Conservation (phyloP, 163 green algal genomes). For the Chloroidium sp. region DNA sequence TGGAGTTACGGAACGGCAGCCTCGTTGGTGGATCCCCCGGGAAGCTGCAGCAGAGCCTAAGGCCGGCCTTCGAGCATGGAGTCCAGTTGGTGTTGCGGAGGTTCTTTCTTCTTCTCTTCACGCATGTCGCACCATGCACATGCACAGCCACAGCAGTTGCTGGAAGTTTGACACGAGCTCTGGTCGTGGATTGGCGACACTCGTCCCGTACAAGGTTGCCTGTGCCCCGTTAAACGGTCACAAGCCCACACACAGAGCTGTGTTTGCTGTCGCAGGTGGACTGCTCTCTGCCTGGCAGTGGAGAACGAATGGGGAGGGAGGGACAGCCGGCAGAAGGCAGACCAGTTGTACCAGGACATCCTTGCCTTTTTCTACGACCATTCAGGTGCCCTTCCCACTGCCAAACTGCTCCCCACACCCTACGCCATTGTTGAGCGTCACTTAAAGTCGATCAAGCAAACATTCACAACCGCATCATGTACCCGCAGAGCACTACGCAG, state of each 20-base stretch:
- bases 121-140: conserved; percentile 24
- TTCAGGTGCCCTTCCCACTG: conserved; percentile 40
- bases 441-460: not conserved
- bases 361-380: conserved; percentile 74
- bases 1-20: too few species aligned
- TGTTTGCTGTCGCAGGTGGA: conserved; percentile 49
- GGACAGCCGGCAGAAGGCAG: conserved; percentile 63
- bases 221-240: conserved; percentile 44
- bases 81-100: not conserved
- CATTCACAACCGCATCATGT: not conserved
- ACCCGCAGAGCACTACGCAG: conserved; percentile 64
- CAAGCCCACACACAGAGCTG: too few species aligned
- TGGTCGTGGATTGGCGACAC: conserved; percentile 16
- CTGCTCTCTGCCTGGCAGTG: conserved; percentile 76
- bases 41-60: too few species aligned
- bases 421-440: not conserved
- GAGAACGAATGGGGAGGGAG: conserved; percentile 79
- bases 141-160: conserved; percentile 30
- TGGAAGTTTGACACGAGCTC: conserved; percentile 13
- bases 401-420: not conserved
- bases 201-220: conserved; percentile 71
- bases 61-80: too few species aligned
- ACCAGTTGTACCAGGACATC: conserved; percentile 59
- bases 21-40: too few species aligned
- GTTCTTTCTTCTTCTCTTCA: not conserved